Conservation (phyloP, 2,329 filamentous ascomycete genomes). For the Paecilomyces sp. region DNA sequence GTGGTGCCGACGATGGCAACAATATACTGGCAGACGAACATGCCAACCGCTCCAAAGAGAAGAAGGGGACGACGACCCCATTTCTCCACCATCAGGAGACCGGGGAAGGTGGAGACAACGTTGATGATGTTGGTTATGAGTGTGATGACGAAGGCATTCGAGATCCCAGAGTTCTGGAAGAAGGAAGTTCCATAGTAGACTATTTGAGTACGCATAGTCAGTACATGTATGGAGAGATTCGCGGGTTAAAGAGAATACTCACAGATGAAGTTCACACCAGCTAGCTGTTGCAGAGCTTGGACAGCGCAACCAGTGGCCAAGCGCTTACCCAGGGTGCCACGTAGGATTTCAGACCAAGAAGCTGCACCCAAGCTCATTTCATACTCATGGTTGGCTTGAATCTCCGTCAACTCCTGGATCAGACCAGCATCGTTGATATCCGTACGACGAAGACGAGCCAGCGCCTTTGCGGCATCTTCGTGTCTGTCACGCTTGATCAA, state of each 20-base stretch:
- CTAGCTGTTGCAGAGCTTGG: conserved; percentile 34
- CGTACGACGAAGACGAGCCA: conserved; percentile 62
- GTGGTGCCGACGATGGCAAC: conserved; percentile 42
- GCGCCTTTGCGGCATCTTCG: conserved; percentile 53
- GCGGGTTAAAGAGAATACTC: conserved; percentile 5
- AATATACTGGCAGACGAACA: conserved; percentile 42
- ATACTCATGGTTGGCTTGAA: conserved; percentile 81
- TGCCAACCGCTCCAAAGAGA: conserved; percentile 40
- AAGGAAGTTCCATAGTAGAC: conserved; percentile 35
- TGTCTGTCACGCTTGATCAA: conserved; percentile 69
- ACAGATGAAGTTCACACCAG: conserved; percentile 39
- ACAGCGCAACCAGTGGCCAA: conserved; percentile 32
- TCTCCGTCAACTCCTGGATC: conserved; percentile 72
- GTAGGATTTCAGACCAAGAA: conserved; percentile 30
- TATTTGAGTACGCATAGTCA: conserved; percentile 7
- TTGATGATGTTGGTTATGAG: conserved; percentile 44
- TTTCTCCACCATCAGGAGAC: conserved; percentile 43
- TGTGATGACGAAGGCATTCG: conserved; percentile 39
- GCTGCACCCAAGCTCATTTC: conserved; percentile 49
- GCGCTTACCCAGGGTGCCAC: conserved; percentile 28
- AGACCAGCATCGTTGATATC: conserved; percentile 61
- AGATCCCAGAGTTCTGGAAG: conserved; percentile 32
- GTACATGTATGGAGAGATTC: neutral
- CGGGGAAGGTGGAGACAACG: conserved; percentile 40
- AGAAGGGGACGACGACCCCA: conserved; percentile 43